phyloP scores from a whole-genome alignment of 2,329 filamentous ascomycete genomes.

The Penicillium sp. region DNA sequence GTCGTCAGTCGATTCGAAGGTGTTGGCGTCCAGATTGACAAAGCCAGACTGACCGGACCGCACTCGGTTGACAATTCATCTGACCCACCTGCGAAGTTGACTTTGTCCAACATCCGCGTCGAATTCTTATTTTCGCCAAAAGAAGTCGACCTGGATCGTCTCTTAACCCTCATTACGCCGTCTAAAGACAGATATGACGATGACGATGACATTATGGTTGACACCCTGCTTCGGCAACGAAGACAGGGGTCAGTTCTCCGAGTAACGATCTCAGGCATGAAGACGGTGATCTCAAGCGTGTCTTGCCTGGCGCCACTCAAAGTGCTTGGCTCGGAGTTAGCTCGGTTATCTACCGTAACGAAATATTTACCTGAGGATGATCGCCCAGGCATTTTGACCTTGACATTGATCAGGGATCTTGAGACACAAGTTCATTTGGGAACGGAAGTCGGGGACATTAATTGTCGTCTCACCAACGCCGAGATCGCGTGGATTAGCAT shows the following conservation, averaged over 20 bases:
- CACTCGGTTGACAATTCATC: constrained; percentile 46
- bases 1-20: constrained; percentile 67
- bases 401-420: constrained; percentile 61
- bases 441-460: constrained; percentile 60
- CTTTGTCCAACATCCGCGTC: constrained; percentile 61
- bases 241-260: constrained; percentile 79
- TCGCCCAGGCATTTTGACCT: constrained; percentile 74
- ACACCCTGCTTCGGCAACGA: constrained; percentile 79
- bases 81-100: constrained; percentile 54
- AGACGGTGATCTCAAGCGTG: constrained; percentile 57
- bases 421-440: constrained; percentile 59
- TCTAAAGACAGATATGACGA: constrained; percentile 85
- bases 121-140: constrained; percentile 69
- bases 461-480: constrained; percentile 54
- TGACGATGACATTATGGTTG: constrained; percentile 90
- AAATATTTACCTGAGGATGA: constrained; percentile 97
- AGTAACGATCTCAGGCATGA: constrained; percentile 59
- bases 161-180: constrained; percentile 81
- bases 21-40: constrained; percentile 66
- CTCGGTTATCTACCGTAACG: constrained; percentile 75
- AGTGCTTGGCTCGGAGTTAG: constrained; percentile 68
- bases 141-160: constrained; percentile 71
- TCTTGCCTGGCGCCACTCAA: constrained; percentile 62
- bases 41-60: constrained; percentile 68
- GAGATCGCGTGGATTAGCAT: constrained; percentile 78